A percentile compares a stretch with the other conserved stretches of the same genome.
These are phyloP conservation scores for Exophiala lecanii-corni DNA, from an alignment of 2,329 filamentous ascomycete genomes.

Conservation along the genomic window DNA sequence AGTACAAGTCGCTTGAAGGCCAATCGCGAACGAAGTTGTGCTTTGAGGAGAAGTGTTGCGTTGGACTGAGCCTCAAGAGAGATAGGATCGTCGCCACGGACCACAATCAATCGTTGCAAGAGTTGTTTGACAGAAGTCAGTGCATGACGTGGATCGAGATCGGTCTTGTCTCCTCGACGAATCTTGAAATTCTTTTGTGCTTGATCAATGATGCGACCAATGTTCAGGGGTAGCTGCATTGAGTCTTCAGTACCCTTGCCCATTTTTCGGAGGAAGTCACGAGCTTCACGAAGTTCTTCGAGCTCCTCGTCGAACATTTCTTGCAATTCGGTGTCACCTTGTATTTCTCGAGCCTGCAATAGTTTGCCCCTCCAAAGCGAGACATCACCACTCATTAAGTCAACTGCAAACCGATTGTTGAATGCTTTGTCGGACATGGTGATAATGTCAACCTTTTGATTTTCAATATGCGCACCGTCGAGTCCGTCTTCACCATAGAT, in stretches of 20 bases:
- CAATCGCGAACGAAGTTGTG: constrained; percentile 78
- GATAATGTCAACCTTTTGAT: constrained; percentile 83
- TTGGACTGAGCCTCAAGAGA: constrained; percentile 83
- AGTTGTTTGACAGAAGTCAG: constrained; percentile 73
- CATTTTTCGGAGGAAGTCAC: constrained; percentile 67
- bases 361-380: constrained; percentile 65
- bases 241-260: constrained; percentile 53
- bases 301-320: constrained; percentile 83
- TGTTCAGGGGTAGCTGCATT: constrained; percentile 89
- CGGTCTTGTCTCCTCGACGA: constrained; percentile 77
- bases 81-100: constrained; percentile 77
- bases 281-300: constrained; percentile 70
- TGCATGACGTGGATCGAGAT: constrained; percentile 82
- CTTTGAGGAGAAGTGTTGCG: constrained; percentile 88
- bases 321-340: constrained; percentile 83
- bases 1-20: constrained; percentile 91
- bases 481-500: constrained; percentile 96
- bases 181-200: constrained; percentile 89
- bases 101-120: constrained; percentile 73
- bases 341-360: constrained; percentile 80
- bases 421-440: constrained; percentile 74
- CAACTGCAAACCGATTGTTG: constrained; percentile 74
- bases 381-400: constrained; percentile 69
- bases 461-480: constrained; percentile 89
- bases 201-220: constrained; percentile 83